Conservation (phyloP, 2,329 filamentous ascomycete genomes). For the Fulvia fulva region DNA sequence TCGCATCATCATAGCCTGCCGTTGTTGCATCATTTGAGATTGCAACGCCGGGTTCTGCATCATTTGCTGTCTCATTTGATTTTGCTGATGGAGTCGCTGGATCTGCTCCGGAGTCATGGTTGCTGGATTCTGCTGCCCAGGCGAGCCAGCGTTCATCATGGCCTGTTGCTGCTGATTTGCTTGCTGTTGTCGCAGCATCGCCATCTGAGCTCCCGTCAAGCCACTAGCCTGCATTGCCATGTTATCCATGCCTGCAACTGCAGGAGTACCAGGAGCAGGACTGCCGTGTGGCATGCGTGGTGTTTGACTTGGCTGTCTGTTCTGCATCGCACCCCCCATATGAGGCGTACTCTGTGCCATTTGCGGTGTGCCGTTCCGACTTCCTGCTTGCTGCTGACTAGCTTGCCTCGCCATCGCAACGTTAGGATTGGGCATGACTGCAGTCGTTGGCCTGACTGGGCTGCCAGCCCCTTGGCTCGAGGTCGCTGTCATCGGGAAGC, state of each 20-base stretch:
- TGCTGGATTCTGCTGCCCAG: slow-evolving; percentile 5
- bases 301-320: slow-evolving; percentile 35
- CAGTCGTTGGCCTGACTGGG: slow-evolving; percentile 63
- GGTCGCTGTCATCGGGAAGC: slow-evolving; percentile 53
- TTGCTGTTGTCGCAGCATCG: slow-evolving; percentile 32
- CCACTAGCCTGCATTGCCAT: slow-evolving; percentile 30
- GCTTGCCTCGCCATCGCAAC: slow-evolving; percentile 35
- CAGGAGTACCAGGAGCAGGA: slow-evolving; percentile 30
- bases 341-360: slow-evolving; percentile 37
- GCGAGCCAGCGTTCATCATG: slow-evolving; percentile 15
- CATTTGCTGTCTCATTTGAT: slow-evolving; percentile 31
- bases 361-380: slow-evolving; percentile 36
- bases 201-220: slow-evolving; percentile 31
- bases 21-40: slow-evolving; percentile 21
- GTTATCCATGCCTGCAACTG: slow-evolving; percentile 19
- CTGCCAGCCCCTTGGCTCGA: slow-evolving; percentile 65
- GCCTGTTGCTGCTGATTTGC: slow-evolving; percentile 28
- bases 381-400: slow-evolving; percentile 36
- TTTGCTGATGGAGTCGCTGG: slow-evolving; percentile 33
- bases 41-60: slow-evolving; percentile 20
- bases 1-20: slow-evolving; percentile 20
- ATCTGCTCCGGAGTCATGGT: slow-evolving; percentile 32
- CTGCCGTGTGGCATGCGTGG: slow-evolving; percentile 35
- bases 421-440: slow-evolving; percentile 46
- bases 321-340: slow-evolving; percentile 33